Conservation (phyloP, 176 grass and related monocot genomes). For the Secale cereale region DNA sequence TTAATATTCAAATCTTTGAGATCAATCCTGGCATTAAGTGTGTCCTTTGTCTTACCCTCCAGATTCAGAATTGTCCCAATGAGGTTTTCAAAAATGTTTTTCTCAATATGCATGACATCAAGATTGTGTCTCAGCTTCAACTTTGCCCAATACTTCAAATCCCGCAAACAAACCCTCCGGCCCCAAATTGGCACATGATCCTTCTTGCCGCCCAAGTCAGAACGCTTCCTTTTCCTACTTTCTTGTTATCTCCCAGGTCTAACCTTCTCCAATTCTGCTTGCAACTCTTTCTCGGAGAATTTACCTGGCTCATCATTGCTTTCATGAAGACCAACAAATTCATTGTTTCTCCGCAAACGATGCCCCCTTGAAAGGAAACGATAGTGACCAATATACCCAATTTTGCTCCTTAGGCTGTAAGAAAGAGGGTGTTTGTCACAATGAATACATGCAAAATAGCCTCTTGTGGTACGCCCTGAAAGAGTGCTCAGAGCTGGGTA, state of each 20-base stretch:
- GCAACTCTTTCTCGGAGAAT: background rate
- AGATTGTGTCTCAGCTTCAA: conserved; percentile 17
- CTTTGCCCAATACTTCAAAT: conserved; percentile 22
- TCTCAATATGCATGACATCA: conserved; percentile 33
- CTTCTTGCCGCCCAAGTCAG: background rate
- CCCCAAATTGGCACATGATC: background rate
- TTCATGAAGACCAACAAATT: background rate
- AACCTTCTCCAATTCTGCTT: background rate
- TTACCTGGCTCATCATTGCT: background rate
- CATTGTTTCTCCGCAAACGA: background rate
- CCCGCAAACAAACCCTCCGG: background rate
- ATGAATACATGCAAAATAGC: conserved; percentile 1
- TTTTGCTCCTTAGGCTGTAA: background rate
- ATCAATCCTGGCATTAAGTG: conserved; percentile 16
- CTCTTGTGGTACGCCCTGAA: conserved; percentile 19
- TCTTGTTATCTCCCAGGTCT: background rate
- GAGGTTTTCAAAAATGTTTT: conserved; percentile 21
- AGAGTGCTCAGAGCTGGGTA: background rate
- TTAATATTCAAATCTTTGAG: conserved; percentile 7
- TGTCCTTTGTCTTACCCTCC: conserved; percentile 22
- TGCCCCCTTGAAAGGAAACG: conserved; percentile 6
- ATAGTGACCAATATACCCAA: conserved; percentile 27
- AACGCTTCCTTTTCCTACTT: background rate
- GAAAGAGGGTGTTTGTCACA: conserved; percentile 19
- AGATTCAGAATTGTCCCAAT: background rate